Evolutionary conservation across 1,284 basidiomycete species (phyloP).

Genomic region (Melampsora americana): DNA sequence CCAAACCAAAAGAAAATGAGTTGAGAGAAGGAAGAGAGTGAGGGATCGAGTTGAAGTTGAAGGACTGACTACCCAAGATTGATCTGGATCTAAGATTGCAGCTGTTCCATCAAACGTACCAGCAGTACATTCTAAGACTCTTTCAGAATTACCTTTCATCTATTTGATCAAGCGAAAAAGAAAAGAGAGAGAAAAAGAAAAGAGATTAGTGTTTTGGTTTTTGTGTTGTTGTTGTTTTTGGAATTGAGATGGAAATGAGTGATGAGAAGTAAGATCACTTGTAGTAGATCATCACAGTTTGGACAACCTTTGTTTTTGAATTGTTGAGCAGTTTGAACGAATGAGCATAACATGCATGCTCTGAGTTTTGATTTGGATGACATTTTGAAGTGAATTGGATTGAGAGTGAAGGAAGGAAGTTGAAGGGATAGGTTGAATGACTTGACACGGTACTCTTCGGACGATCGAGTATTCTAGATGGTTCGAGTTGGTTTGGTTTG

Average conservation of each 20-base stretch:
- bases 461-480: too few species aligned
- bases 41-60: neutral
- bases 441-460: too few species aligned
- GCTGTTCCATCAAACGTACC: constrained; percentile 41
- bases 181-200: neutral
- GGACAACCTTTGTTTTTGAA: constrained; percentile 39
- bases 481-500: too few species aligned
- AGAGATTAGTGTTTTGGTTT: neutral
- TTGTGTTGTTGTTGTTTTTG: neutral
- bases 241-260: too few species aligned
- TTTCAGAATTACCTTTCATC: constrained; percentile 36
- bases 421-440: too few species aligned
- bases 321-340: constrained; percentile 16
- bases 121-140: constrained; percentile 31
- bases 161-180: constrained; percentile 7
- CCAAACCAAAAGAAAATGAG: neutral
- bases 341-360: constrained; percentile 41
- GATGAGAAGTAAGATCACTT: constrained; percentile 6
- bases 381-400: neutral
- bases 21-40: neutral
- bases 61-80: constrained; percentile 36
- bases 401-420: neutral
- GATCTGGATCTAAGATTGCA: constrained; percentile 23
- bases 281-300: constrained; percentile 37
- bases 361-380: constrained; percentile 26